Conservation (phyloP, 2,329 filamentous ascomycete species). For the Fusarium coicis region DNA sequence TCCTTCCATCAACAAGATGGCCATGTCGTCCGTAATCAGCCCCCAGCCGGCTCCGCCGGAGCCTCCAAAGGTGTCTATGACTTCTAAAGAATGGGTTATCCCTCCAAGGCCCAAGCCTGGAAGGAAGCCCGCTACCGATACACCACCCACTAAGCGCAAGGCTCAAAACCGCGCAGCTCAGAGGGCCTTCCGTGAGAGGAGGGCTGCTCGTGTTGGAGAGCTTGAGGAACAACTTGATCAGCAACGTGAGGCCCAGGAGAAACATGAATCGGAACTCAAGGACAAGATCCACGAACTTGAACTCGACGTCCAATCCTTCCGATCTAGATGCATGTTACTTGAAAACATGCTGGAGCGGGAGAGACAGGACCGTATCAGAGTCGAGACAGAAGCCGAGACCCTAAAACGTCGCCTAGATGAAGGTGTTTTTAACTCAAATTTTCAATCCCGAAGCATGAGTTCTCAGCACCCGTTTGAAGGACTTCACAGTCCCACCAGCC, state of each 20-base stretch:
- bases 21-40: constrained; percentile 60
- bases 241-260: constrained; percentile 66
- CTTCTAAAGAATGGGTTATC: constrained; percentile 86
- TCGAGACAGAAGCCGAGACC: constrained; percentile 54
- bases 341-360: constrained; percentile 72
- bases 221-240: constrained; percentile 74
- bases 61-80: constrained; percentile 68
- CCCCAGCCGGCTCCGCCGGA: constrained; percentile 53
- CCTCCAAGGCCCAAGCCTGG: constrained; percentile 89
- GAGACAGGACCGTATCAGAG: constrained; percentile 59
- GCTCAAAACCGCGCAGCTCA: constrained; percentile 94
- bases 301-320: constrained; percentile 73
- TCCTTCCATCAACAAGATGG: constrained; percentile 56
- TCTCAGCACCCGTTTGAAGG: constrained; percentile 44
- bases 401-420: constrained; percentile 48
- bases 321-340: constrained; percentile 68
- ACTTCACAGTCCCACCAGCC: constrained; percentile 44
- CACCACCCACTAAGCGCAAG: constrained; percentile 91
- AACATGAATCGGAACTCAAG: constrained; percentile 66
- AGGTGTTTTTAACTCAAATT: constrained; percentile 41
- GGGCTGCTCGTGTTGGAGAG: constrained; percentile 85
- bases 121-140: constrained; percentile 92
- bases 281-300: constrained; percentile 70
- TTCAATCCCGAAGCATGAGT: constrained; percentile 44
- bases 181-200: constrained; percentile 86